Base-by-base conservation (phyloP, 2,329 filamentous ascomycete genomes). In the Chalaropsis thielavioides region DNA sequence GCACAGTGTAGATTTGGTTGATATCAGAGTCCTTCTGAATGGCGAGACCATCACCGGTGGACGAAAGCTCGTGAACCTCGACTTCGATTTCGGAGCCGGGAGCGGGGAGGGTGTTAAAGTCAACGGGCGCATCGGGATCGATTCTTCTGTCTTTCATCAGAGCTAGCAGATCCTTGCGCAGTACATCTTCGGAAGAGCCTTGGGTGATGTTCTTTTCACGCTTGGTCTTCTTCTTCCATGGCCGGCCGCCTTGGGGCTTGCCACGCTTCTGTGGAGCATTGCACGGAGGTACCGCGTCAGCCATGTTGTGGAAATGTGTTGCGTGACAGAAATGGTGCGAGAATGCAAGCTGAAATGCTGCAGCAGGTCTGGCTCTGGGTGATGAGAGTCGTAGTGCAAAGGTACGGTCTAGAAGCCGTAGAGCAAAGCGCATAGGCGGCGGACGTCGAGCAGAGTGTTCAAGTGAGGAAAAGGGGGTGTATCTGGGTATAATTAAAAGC, bases 21-120 rank as follows among this genome's bases (percentile, higher is more conserved):
- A 76, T 87, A 67, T 83, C 81, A 3, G 68, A 60, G 41, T 66
- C 58, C 19, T 64, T 62, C n/a, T 83, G 82, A 66, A 89, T 78
- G 3, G 89, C 94, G 65, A 99, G 81, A 2, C 90, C 94, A 70
- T 97, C 94, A 63, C 94, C 94, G 0, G 90, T 96, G 0, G 92
- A 97, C 0, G 92, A 95, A 41, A 97, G 79, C 69, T 89, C 84
- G 6, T 85, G 75, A 66, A 97, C 86, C n/a, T 87, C 84, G 49
- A 97, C 83, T 63, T 96, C 86, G 49, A 94, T 83, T 73, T 95
- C 89, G 5, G 84, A 81, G 67, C 88, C 88, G 46, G 79, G 79
- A 69, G 86, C 82, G 1, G 89, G 88, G 1, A 91, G 75, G 0
- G 72, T 66, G 22, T 46, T 24, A 17, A 62, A 41, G 3, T 73